Evolutionary conservation across 169 alveolate species (phyloP), one percentile per base, ranked within the genome.

Genomic region (Cryptosporidium andersoni): DNA sequence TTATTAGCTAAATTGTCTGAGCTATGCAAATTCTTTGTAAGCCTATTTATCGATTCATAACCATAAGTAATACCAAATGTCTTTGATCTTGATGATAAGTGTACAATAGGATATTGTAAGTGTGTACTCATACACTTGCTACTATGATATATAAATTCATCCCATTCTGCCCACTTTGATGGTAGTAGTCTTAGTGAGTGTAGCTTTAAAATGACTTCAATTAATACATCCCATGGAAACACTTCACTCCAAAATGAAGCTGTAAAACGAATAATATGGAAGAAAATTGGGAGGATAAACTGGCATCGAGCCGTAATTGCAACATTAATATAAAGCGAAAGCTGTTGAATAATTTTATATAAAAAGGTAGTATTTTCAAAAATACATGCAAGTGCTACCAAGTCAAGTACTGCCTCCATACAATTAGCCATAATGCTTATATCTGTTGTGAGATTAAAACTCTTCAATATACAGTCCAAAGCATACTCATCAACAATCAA

Each of bases 11-110:
- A 14, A 25, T 25, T 25, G 0, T 25, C 25, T 25, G 25, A 25
- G 25, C 25, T 25, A 25, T 25, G 25, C 25, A 25, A 25, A 64
- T 34, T 64, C 16, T 64, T 64, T 3, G 39, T 37, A 14, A 64
- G 8, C 34, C 60, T 68, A 7, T 58, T 2, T 12, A 74, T 8
- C 16, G 36, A 43, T 42, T 74, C 85, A 48, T 58, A 74, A 4
- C 85, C 85, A 36, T 74, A 51, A 2, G 67, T 55, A 12, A 74
- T 45, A 16, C 85, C 85, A 58, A 74, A 74, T 9, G 85, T 74
- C 40, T 42, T 74, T 3, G 67, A 14, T 62, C 85, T 74, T 7
- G 85, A 51, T 6, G 64, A 56, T 9, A 74, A 74, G 40, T 68
- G 60, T 9, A 74, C 14, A 58, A 47, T 74, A 7, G 85, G 85